Base-by-base conservation (phyloP, 768 basidiomycete species). In the Termitomyces sp. region DNA sequence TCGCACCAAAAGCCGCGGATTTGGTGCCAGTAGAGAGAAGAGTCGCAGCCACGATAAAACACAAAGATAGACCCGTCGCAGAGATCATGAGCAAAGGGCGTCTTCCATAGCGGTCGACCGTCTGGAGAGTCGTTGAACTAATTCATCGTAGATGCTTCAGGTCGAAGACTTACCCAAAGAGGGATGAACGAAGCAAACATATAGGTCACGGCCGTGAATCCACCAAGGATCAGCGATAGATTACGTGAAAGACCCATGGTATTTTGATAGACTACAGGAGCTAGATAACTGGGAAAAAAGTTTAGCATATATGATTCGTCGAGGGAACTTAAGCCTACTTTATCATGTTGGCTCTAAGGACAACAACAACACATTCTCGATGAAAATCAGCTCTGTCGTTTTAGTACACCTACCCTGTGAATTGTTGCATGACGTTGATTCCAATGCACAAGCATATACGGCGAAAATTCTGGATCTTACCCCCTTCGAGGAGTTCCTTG, bases 181-280 rank as follows among this genome's bases (percentile, higher is more conserved):
- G 72, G 74, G 59, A 74, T 72, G 55, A 76, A 75, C 0, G 74
- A 75, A 12, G 74, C 72, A 21, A 75, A 40, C 68, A 76, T 70
- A 58, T 73, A 76, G 1, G 72, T 74, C 37, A 74, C 62, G 1
- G 74, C 64, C 0, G 74, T 74, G 57, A 66, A 73, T 12, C 74
- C 74, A 14, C 73, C 73, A 3, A 75, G 67, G 45, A 76, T 70
- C 40, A 75, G 69, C 3, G 73, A 72, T 23, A 76, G 66, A 33
- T 75, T 65, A 31, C 72, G 70, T 17, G 73, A 68, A 21, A 76
- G 63, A 3, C 73, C 72, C 71, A 75, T 74, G 1, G 73, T 75
- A 46, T 72, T 71, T 60, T 76, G 72, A 59, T 75, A 75, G 0
- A 77, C 70, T 26, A 74, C 64, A 5, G 75, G 74, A 1, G 74